Conservation (phyloP, 73 alveolate species). For the Paramecium sonneborni region DNA sequence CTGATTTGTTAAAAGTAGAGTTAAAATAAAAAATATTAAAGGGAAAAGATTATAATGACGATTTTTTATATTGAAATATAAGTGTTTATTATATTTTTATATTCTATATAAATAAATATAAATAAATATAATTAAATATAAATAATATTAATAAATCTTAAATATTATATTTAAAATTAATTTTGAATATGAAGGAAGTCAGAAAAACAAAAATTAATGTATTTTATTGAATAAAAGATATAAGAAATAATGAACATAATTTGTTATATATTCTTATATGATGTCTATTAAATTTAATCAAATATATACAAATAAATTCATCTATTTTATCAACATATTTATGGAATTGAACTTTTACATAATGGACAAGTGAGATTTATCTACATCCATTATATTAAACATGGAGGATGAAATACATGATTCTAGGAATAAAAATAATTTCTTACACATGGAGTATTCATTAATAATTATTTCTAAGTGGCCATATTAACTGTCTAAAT, state of each 20-base stretch:
- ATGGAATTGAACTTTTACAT: constrained; percentile 10
- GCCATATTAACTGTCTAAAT: neutral
- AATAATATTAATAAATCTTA: too few relatives aligned
- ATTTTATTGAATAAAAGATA: neutral
- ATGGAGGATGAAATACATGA: neutral
- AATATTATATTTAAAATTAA: too few relatives aligned
- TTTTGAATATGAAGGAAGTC: too few relatives aligned
- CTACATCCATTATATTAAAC: constrained; percentile 2
- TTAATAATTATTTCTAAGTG: neutral
- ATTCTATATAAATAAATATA: too few relatives aligned
- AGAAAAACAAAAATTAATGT: too few relatives aligned
- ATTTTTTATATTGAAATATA: neutral
- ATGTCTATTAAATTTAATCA: neutral
- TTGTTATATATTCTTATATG: neutral
- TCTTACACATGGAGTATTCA: constrained; percentile 24
- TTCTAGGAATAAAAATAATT: neutral
- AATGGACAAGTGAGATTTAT: neutral
- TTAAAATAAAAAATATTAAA: neutral
- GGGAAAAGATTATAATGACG: neutral
- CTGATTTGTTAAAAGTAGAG: neutral
- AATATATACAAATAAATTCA: neutral
- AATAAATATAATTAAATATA: too few relatives aligned
- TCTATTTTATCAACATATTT: neutral
- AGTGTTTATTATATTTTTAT: too few relatives aligned
- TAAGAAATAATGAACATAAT: neutral